Conservation (phyloP, 2,329 filamentous ascomycete species). For the Hortaea sp. region DNA sequence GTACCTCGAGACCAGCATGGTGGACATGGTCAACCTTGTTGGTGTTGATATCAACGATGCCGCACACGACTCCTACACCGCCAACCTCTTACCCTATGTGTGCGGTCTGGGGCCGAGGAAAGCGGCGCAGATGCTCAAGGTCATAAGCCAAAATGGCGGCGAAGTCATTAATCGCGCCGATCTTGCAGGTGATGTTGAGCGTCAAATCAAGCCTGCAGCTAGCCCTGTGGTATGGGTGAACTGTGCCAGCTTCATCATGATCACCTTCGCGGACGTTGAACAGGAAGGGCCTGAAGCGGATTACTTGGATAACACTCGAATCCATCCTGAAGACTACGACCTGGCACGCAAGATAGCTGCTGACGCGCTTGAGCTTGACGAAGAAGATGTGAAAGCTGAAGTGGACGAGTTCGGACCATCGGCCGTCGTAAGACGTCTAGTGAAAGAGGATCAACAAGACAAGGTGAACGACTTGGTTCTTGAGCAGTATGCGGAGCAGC, state of each 20-base stretch:
- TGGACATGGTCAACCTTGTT: slow-evolving; percentile 95
- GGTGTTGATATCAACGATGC: slow-evolving; percentile 94
- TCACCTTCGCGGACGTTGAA: slow-evolving; percentile 72
- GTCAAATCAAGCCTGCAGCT: slow-evolving; percentile 53
- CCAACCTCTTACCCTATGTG: slow-evolving; percentile 81
- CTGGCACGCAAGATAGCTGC: slow-evolving; percentile 97
- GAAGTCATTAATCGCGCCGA: slow-evolving; percentile 75
- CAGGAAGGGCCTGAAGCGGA: slow-evolving; percentile 58
- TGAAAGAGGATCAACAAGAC: slow-evolving; percentile 86
- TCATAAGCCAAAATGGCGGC: slow-evolving; percentile 84
- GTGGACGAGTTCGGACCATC: slow-evolving; percentile 80
- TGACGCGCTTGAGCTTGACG: slow-evolving; percentile 89
- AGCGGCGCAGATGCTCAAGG: slow-evolving; percentile 73
- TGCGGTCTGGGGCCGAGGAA: slow-evolving; percentile 89
- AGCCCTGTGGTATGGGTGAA: slow-evolving; percentile 91
- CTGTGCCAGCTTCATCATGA: slow-evolving; percentile 87
- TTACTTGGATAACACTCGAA: slow-evolving; percentile 90
- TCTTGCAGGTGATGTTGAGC: slow-evolving; percentile 74
- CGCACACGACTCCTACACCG: slow-evolving; percentile 67
- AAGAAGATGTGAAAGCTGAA: slow-evolving; percentile 95
- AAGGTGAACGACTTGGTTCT: slow-evolving; percentile 92
- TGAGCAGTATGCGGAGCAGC: slow-evolving; percentile 92
- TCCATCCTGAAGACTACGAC: slow-evolving; percentile 97
- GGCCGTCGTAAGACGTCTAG: slow-evolving; percentile 87
- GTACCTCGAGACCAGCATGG: slow-evolving; percentile 88